A percentile compares a stretch with the other conserved stretches of the same genome.
These are phyloP conservation scores for Salix arbutifolia DNA, from an alignment of 345 rosid genomes.

Conservation along the genomic window DNA sequence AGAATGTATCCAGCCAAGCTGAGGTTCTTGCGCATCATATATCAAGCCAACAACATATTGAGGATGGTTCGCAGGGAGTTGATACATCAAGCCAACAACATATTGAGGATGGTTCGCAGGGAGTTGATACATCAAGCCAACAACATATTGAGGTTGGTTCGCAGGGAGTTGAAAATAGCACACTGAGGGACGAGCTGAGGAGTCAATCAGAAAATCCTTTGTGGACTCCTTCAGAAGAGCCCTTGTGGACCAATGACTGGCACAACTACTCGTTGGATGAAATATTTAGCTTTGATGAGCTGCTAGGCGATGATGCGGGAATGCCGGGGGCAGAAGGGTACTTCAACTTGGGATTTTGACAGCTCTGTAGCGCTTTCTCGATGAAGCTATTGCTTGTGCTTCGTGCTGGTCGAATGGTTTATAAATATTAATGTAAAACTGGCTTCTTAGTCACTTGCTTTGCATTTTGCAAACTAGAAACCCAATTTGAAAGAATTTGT, in stretches of 20 bases:
- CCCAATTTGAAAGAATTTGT: not conserved
- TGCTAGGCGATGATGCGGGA: conserved; percentile 23
- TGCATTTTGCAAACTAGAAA: not conserved
- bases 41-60: not conserved
- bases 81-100: no score
- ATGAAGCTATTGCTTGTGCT: not conserved
- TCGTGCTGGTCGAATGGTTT: not conserved
- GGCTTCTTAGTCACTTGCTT: not conserved
- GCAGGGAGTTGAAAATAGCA: not conserved
- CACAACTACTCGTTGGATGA: conserved; percentile 34
- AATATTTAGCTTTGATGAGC: conserved; percentile 56
- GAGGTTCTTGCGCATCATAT: not conserved
- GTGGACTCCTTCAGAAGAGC: not conserved
- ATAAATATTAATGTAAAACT: not conserved
- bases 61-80: not conserved
- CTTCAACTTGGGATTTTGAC: conserved; percentile 1
- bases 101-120: no score
- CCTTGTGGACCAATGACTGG: not conserved
- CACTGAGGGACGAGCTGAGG: conserved; percentile 9
- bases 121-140: not conserved
- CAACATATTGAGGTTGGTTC: not conserved
- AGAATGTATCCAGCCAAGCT: not conserved
- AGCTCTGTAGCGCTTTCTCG: not conserved
- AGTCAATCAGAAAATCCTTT: not conserved
- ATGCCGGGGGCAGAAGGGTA: not conserved